A percentile compares a stretch with the other conserved stretches of the same genome.
Conservation (phyloP, 129 eudicot species). For the Pulicaria dysenterica region DNA sequence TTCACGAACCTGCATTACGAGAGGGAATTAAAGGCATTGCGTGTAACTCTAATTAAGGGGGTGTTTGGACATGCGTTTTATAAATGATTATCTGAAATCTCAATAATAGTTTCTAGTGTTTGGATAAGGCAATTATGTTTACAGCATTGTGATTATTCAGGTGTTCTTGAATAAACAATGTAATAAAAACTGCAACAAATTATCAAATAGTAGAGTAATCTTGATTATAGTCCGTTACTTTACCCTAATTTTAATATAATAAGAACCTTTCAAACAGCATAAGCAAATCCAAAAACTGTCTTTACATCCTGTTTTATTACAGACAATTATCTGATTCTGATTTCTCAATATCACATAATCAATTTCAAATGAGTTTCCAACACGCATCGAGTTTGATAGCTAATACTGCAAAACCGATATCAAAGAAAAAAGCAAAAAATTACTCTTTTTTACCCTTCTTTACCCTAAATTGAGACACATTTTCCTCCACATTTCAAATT, state of each 20-base stretch:
- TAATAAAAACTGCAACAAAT: background rate
- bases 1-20: conserved; percentile 61
- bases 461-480: background rate
- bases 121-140: background rate
- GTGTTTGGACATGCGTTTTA: background rate
- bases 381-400: no score
- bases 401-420: background rate
- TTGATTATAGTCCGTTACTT: background rate
- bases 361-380: background rate
- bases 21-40: background rate
- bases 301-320: background rate
- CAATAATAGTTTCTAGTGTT: background rate
- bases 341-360: background rate
- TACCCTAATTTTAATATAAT: background rate
- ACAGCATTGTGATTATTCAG: no score
- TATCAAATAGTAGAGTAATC: background rate
- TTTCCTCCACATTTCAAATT: background rate
- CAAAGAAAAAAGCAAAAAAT: background rate
- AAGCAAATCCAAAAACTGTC: background rate
- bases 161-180: background rate
- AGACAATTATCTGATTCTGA: background rate
- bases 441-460: background rate
- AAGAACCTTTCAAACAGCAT: background rate
- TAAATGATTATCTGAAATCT: background rate
- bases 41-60: background rate